These are phyloP conservation scores for Brachypodium distachyon DNA, from an alignment of 202 grass and related monocot genomes.

Conservation along the genomic window DNA sequence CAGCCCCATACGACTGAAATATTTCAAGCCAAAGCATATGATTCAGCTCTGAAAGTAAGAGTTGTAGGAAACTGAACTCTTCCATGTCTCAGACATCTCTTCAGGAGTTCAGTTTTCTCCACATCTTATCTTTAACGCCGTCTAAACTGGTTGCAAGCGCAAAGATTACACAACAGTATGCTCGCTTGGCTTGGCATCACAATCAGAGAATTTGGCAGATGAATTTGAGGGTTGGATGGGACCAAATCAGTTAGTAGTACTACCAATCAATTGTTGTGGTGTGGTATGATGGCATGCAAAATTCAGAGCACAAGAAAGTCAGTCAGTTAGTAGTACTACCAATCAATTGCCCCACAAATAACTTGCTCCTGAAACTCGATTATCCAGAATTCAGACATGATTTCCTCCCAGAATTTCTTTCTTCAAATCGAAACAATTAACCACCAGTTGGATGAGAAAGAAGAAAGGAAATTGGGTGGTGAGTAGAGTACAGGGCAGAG, in stretches of 20 bases:
- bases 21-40: not conserved
- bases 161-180: too few species aligned
- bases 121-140: slow-evolving; percentile 38
- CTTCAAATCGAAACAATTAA: not conserved
- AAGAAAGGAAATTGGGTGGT: not conserved
- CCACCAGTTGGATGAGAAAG: not conserved
- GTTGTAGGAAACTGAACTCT: slow-evolving; percentile 52
- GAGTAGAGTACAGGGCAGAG: too few species aligned
- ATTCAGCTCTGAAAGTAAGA: slow-evolving; percentile 33
- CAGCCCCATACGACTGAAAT: not conserved
- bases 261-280: too few species aligned
- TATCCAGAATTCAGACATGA: not conserved
- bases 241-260: too few species aligned
- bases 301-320: not conserved
- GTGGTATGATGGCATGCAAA: too few species aligned
- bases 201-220: not conserved
- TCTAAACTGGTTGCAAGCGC: not conserved
- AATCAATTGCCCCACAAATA: not conserved
- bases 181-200: not conserved
- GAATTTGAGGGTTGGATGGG: slow-evolving; percentile 44
- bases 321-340: not conserved
- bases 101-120: slow-evolving; percentile 48
- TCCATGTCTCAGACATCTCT: not conserved
- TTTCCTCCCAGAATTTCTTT: not conserved
- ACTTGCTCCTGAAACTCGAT: not conserved